Evolutionary conservation across 208 protist species (phyloP).

Genomic region (Borovskyia barvae): DNA sequence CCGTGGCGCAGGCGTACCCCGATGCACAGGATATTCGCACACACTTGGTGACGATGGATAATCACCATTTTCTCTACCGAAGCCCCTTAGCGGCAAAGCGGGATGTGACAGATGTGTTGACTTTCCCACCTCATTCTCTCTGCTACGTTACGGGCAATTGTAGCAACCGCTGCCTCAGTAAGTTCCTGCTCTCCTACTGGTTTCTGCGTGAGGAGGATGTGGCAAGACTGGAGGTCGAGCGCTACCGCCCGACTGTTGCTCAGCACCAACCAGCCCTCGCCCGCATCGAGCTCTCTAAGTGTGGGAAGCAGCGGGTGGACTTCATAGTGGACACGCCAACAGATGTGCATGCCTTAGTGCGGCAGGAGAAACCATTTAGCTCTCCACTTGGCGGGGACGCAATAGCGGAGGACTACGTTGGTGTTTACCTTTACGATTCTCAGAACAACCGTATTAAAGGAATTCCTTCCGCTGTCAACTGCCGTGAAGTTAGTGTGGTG

Average conservation of each 20-base stretch:
- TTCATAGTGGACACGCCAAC: constrained; percentile 57
- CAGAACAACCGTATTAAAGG: constrained; percentile 43
- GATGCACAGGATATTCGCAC: constrained; percentile 23
- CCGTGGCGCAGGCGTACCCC: constrained; percentile 26
- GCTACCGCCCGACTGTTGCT: constrained; percentile 34
- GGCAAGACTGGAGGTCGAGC: constrained; percentile 22
- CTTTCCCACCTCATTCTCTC: constrained; percentile 45
- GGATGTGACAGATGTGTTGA: constrained; percentile 44
- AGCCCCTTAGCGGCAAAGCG: constrained; percentile 34
- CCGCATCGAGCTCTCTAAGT: constrained; percentile 32
- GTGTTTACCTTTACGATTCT: constrained; percentile 55
- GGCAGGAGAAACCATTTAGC: constrained; percentile 33
- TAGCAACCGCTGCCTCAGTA: constrained; percentile 36
- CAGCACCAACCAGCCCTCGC: constrained; percentile 37
- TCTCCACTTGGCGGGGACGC: constrained; percentile 24
- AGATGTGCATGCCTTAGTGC: constrained; percentile 52
- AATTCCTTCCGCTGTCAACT: constrained; percentile 40
- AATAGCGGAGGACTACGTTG: constrained; percentile 52
- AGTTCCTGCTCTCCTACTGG: constrained; percentile 72
- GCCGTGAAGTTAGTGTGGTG: constrained; percentile 59
- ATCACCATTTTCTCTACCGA: constrained; percentile 46
- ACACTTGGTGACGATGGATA: constrained; percentile 62
- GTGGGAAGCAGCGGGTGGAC: constrained; percentile 48
- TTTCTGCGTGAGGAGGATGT: constrained; percentile 24
- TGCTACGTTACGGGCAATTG: constrained; percentile 52